These are phyloP conservation scores for Xylona heveae DNA, from an alignment of 495 filamentous ascomycete species.

Conservation along the genomic window DNA sequence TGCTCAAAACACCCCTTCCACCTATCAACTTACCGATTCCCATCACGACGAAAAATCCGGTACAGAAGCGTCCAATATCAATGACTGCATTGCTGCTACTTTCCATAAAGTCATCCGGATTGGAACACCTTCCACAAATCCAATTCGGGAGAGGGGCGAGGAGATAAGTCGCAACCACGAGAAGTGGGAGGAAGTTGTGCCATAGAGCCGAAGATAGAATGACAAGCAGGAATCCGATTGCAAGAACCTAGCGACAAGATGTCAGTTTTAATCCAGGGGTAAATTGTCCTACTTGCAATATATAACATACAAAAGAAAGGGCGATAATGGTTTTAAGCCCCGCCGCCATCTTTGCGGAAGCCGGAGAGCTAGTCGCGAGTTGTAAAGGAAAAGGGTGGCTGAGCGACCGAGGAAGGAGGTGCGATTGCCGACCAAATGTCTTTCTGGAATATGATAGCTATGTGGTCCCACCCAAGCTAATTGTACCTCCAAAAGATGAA, in stretches of 20 bases:
- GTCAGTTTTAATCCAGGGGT: slow-evolving; percentile 8
- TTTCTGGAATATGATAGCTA: no score
- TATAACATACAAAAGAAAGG: slow-evolving; percentile 66
- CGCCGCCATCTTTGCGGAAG: no score
- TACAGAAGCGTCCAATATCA: slow-evolving; percentile 86
- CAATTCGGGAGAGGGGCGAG: slow-evolving; percentile 89
- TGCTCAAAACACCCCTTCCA: background rate
- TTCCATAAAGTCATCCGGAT: slow-evolving; percentile 95
- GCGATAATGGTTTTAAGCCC: slow-evolving; percentile 97
- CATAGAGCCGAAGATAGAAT: slow-evolving; percentile 94
- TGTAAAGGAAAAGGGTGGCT: no score
- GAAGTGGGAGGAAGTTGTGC: slow-evolving; percentile 75
- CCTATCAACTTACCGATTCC: slow-evolving; percentile 67
- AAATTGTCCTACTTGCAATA: slow-evolving; percentile 3
- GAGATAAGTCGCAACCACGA: slow-evolving; percentile 90
- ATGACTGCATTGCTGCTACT: slow-evolving; percentile 51
- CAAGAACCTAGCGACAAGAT: slow-evolving; percentile 45
- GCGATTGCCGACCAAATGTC: background rate
- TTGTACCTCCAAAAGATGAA: no score
- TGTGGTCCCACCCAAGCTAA: no score
- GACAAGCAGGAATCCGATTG: slow-evolving; percentile 96
- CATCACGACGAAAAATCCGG: slow-evolving; percentile 94
- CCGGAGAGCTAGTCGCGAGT: no score
- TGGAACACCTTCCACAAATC: slow-evolving; percentile 70
- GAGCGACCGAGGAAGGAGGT: background rate